Percentiles rank a stretch among this genome's conserved stretches.
These are phyloP conservation scores for Wickerhamomyces bovis DNA, from an alignment of 805 yeast genomes.

Conservation along the genomic window DNA sequence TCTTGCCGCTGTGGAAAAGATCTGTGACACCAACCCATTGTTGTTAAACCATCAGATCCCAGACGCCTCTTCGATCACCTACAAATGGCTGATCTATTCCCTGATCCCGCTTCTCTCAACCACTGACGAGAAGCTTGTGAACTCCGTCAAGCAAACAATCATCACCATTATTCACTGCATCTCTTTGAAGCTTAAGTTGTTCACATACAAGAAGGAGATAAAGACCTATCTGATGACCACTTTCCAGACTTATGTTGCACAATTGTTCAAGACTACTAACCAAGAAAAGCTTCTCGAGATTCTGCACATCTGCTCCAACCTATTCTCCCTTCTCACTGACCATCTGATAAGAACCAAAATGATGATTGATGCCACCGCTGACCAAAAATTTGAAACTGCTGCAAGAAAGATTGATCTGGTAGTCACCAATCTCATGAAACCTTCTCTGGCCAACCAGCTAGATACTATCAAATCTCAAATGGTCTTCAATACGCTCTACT, in stretches of 20 bases:
- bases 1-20: constrained; percentile 18
- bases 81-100: constrained; percentile 18
- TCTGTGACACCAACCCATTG: constrained; percentile 17
- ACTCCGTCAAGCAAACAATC: constrained; percentile 15
- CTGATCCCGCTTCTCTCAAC: constrained; percentile 14
- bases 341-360: constrained; percentile 16
- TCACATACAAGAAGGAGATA: constrained; percentile 17
- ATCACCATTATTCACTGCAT: constrained; percentile 18
- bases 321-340: constrained; percentile 20
- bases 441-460: constrained; percentile 2
- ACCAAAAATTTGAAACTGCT: constrained; percentile 19
- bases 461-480: constrained; percentile 20
- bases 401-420: constrained; percentile 19
- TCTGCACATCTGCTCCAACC: constrained; percentile 14
- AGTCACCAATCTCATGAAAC: constrained; percentile 5
- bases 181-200: constrained; percentile 15
- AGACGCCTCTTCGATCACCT: constrained; percentile 5
- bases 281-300: constrained; percentile 8
- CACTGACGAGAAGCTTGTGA: constrained; percentile 9
- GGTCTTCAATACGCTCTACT: constrained; percentile 12
- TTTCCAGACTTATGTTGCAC: constrained; percentile 10
- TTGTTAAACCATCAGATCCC: constrained; percentile 12
- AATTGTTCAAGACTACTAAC: constrained; percentile 11
- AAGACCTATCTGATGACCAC: constrained; percentile 9
- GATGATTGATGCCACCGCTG: constrained; percentile 17